Percentiles rank a stretch among this genome's conserved stretches.
Evolutionary conservation across 2,329 filamentous ascomycete species (phyloP).

Genomic region (Verticillium nubilum): DNA sequence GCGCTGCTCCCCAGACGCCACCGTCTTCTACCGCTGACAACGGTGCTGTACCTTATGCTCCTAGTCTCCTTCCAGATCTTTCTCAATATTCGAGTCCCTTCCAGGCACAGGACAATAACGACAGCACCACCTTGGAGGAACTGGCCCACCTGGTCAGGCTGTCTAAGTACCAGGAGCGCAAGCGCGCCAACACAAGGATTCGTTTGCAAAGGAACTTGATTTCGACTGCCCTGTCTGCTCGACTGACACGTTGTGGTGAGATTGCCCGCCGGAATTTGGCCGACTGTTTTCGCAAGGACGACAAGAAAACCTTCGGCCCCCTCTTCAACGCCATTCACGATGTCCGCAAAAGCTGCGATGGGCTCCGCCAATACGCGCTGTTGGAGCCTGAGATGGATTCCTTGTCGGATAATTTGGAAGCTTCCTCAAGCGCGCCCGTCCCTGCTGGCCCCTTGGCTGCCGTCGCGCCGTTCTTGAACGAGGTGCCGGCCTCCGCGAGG

Average conservation of each 20-base stretch:
- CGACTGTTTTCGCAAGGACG: constrained; percentile 71
- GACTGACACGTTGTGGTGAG: constrained; percentile 69
- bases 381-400: constrained; percentile 67
- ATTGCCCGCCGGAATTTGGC: constrained; percentile 70
- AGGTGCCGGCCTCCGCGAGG: constrained; percentile 70
- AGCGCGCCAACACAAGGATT: constrained; percentile 66
- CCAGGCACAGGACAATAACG: constrained; percentile 49
- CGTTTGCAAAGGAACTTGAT: constrained; percentile 71
- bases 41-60: constrained; percentile 18
- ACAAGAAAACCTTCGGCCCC: constrained; percentile 70
- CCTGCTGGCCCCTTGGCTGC: constrained; percentile 20
- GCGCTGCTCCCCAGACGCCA: constrained; percentile 20
- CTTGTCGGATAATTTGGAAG: constrained; percentile 31
- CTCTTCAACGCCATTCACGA: constrained; percentile 75
- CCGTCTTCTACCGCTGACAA: constrained; percentile 32
- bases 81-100: constrained; percentile 61
- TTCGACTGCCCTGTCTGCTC: constrained; percentile 68
- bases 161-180: constrained; percentile 77
- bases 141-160: constrained; percentile 72
- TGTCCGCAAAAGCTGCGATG: constrained; percentile 71
- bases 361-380: constrained; percentile 63
- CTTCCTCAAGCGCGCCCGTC: constrained; percentile 20
- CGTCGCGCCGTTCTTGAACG: constrained; percentile 57
- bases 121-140: constrained; percentile 68
- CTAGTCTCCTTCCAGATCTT: constrained; percentile 52